Evolutionary conservation across 805 yeast species (phyloP).

Genomic region (Cephaloascus fragrans): DNA sequence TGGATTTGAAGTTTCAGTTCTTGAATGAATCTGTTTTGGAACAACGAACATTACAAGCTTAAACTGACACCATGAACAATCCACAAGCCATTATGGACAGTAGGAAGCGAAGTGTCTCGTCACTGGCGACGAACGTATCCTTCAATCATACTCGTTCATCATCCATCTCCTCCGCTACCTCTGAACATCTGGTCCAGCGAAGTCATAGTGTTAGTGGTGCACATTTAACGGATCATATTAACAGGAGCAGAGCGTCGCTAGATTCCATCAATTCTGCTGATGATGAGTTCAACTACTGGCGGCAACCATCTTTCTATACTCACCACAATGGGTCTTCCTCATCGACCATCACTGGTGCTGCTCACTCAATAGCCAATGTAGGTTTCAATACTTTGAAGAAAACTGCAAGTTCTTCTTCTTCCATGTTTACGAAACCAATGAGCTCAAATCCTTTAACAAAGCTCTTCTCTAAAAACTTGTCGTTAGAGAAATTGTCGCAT

Average conservation of each 20-base stretch:
- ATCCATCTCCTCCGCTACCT: neutral
- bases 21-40: no score
- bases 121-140: neutral
- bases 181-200: neutral
- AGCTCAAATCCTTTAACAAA: neutral
- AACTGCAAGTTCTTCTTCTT: neutral
- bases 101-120: neutral
- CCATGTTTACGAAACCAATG: neutral
- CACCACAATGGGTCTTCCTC: neutral
- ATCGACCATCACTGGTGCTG: neutral
- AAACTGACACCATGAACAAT: no score
- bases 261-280: neutral
- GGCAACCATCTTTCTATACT: neutral
- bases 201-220: neutral
- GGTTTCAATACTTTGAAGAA: neutral
- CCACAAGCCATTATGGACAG: no score
- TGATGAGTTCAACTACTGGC: neutral
- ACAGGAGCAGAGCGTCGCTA: neutral
- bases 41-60: no score
- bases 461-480: neutral
- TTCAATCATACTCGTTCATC: constrained; percentile 1
- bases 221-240: neutral
- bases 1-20: no score
- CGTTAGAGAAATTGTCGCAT: neutral
- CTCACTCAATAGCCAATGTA: neutral